phyloP scores from a whole-genome alignment of 768 basidiomycete species.

The Aureoboletus auriporus region DNA sequence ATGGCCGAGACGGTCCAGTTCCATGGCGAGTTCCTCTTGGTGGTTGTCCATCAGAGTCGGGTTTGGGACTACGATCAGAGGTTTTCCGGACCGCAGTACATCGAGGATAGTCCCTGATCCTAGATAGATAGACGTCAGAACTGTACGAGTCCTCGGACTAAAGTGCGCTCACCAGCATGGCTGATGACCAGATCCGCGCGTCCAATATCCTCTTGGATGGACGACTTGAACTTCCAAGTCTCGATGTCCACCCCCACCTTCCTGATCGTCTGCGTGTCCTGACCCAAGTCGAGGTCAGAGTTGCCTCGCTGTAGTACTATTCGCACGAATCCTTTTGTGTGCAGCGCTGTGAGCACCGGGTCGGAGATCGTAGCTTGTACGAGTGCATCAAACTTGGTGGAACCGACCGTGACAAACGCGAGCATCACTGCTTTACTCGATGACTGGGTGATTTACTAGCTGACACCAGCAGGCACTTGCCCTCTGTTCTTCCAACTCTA shows the following conservation, averaged over 20 bases:
- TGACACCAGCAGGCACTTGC: no score
- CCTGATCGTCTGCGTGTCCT: constrained; percentile 10
- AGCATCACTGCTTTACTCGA: no score
- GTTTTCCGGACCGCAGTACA: constrained; percentile 68
- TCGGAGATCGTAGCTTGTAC: constrained; percentile 56
- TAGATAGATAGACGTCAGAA: constrained; percentile 37
- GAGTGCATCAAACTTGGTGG: constrained; percentile 80
- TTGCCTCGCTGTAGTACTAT: constrained; percentile 80
- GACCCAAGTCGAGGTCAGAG: constrained; percentile 41
- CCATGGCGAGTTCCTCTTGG: constrained; percentile 81
- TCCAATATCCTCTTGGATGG: constrained; percentile 61
- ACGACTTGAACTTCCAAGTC: constrained; percentile 70
- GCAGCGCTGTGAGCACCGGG: constrained; percentile 54
- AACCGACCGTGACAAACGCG: constrained; percentile 84
- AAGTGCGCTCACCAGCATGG: constrained; percentile 73
- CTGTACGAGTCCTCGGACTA: background rate
- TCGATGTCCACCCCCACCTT: constrained; percentile 51
- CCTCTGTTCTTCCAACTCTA: no score
- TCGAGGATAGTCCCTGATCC: constrained; percentile 95
- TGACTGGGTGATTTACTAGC: no score
- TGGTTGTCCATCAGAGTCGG: constrained; percentile 87
- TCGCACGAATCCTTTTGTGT: constrained; percentile 48
- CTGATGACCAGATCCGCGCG: constrained; percentile 80
- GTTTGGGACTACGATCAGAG: constrained; percentile 88
- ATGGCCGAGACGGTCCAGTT: constrained; percentile 55